Evolutionary conservation across 2,329 filamentous ascomycete species (phyloP).

Genomic region (Xylariaceae sp.): DNA sequence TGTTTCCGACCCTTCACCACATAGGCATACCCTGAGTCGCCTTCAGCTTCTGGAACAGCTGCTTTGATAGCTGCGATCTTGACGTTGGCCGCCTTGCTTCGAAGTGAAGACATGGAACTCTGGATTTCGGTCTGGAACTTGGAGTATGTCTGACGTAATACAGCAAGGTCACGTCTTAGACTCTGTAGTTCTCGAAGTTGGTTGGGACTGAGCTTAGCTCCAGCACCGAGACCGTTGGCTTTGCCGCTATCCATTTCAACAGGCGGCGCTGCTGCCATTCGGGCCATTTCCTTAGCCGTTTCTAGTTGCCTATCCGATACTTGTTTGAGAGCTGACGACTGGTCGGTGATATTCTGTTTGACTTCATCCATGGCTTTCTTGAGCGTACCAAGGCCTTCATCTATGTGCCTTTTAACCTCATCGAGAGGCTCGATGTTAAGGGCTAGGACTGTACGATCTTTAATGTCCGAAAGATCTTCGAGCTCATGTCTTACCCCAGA

Average conservation of each 20-base stretch:
- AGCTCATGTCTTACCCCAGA: conserved; percentile 97
- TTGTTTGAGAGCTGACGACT: conserved; percentile 79
- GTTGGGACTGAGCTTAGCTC: conserved; percentile 57
- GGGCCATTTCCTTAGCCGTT: conserved; percentile 83
- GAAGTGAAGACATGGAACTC: conserved; percentile 82
- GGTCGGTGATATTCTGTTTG: conserved; percentile 81
- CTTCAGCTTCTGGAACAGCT: conserved; percentile 72
- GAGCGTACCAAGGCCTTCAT: conserved; percentile 84
- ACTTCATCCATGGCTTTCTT: conserved; percentile 85
- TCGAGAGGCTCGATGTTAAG: conserved; percentile 92
- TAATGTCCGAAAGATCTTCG: conserved; percentile 90
- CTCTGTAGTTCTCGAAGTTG: conserved; percentile 81
- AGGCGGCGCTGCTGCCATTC: conserved; percentile 55
- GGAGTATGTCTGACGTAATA: conserved; percentile 91
- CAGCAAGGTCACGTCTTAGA: conserved; percentile 85
- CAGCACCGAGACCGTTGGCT: conserved; percentile 39
- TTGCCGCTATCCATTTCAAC: conserved; percentile 58
- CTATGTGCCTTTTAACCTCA: conserved; percentile 95
- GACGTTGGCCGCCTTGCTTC: conserved; percentile 79
- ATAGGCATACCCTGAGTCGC: conserved; percentile 82
- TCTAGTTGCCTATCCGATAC: conserved; percentile 93
- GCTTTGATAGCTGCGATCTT: conserved; percentile 77
- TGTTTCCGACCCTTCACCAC: conserved; percentile 87
- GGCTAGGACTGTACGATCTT: conserved; percentile 92
- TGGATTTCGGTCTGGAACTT: conserved; percentile 89